Conservation (phyloP, 2,329 filamentous ascomycete species). For the Alternaria burnsii region DNA sequence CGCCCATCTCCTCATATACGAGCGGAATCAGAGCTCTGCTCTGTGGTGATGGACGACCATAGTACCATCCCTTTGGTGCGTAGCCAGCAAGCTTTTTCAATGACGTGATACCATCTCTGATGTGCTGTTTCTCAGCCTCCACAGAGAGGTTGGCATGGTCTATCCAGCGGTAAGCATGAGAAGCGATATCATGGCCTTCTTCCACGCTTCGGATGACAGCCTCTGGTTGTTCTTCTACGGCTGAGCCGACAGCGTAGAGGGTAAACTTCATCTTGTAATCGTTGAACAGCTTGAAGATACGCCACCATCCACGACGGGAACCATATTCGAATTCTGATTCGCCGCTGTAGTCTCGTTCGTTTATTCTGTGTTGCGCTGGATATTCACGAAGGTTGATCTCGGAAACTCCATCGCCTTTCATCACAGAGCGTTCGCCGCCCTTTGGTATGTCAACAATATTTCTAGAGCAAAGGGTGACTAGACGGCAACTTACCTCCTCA, state of each 20-base stretch:
- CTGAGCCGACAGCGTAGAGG: conserved; percentile 60
- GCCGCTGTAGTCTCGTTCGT: conserved; percentile 57
- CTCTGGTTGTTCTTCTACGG: conserved; percentile 59
- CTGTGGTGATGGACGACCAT: conserved; percentile 57
- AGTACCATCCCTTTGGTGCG: conserved; percentile 61
- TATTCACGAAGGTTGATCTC: conserved; percentile 51
- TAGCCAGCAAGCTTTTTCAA: conserved; percentile 57
- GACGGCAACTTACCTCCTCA: conserved; percentile 4
- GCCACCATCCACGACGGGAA: conserved; percentile 60
- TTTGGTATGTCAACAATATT: conserved; percentile 32
- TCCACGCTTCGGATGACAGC: conserved; percentile 59
- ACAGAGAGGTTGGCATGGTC: conserved; percentile 58
- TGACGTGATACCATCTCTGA: conserved; percentile 54
- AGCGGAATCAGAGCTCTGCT: conserved; percentile 59
- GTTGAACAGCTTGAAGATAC: conserved; percentile 60
- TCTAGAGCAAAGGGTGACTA: neutral
- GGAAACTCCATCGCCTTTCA: conserved; percentile 45
- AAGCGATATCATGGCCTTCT: conserved; percentile 61
- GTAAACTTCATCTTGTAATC: conserved; percentile 61
- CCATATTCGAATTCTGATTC: conserved; percentile 64
- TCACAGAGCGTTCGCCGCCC: conserved; percentile 41
- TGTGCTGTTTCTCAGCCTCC: conserved; percentile 59
- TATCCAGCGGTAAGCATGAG: conserved; percentile 62
- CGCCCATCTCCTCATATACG: conserved; percentile 63
- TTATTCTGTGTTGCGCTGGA: conserved; percentile 43